A percentile compares a stretch with the other conserved stretches of the same genome.
Conservation (phyloP, 768 basidiomycete species). For the Leccinellum rugosiceps region DNA sequence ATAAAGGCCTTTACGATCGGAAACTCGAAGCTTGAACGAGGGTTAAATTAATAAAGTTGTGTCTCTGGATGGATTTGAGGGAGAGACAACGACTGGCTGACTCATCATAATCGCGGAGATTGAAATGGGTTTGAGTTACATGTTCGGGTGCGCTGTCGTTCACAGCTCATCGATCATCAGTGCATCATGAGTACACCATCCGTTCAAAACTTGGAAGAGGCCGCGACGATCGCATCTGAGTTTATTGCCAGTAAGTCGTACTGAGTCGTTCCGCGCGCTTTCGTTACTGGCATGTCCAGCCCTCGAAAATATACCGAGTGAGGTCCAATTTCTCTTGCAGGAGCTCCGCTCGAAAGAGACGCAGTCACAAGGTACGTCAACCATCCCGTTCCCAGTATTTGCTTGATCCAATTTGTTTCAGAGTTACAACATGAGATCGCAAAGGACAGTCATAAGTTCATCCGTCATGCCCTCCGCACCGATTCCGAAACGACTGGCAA, state of each 20-base stretch:
- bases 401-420: slow-evolving; percentile 9
- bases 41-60: no score
- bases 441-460: slow-evolving; percentile 41
- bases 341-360: slow-evolving; percentile 46
- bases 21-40: background rate
- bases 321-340: slow-evolving; percentile 45
- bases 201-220: slow-evolving; percentile 44
- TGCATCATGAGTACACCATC: slow-evolving; percentile 32
- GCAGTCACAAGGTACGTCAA: slow-evolving; percentile 37
- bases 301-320: slow-evolving; percentile 48
- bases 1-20: background rate
- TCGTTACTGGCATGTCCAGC: slow-evolving; percentile 26
- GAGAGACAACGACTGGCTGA: background rate
- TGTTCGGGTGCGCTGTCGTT: background rate
- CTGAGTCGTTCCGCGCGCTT: background rate
- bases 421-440: slow-evolving; percentile 44
- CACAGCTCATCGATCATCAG: background rate
- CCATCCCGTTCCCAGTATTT: background rate
- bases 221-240: slow-evolving; percentile 46
- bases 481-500: slow-evolving; percentile 27
- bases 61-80: no score
- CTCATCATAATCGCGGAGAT: slow-evolving; percentile 24
- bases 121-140: slow-evolving; percentile 10
- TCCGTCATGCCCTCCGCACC: slow-evolving; percentile 40
- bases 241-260: slow-evolving; percentile 43